Evolutionary conservation across 805 yeast genomes (phyloP), one percentile per base, ranked within the genome.

Genomic region (Schwanniomyces polymorphus): DNA sequence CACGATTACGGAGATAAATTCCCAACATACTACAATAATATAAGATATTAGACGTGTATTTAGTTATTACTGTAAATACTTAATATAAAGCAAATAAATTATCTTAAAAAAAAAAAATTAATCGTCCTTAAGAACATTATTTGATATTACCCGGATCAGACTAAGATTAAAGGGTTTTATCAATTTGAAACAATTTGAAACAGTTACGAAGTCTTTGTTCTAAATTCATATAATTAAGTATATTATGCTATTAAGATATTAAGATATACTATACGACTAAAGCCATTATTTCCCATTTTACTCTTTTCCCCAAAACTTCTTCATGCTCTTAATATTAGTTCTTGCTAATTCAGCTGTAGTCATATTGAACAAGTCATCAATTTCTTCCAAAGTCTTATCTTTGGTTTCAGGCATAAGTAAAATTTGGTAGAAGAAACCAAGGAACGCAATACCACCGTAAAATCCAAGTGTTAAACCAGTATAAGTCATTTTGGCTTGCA

Each of bases 401-500:
- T 84, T 84, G 29, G 90, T 85, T 67, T 85, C 90, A 33, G 86
- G 88, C 79, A 83, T 81, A 65, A 81, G 79, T 51, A 82, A 59
- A 26, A 63, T 51, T 62, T 79, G 84, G 62, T 79, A 79, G 44
- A 79, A 56, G 55, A 77, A 65, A 45, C 85, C 87, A 26, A 82
- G 46, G 46, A 79, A 75, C 1, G 86, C 85, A 56, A 84, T 75
- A 40, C 86, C 87, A 42, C 86, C 88, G 56, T 80, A 84, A 74
- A 84, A 84, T 0, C 88, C 88, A 41, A 82, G 64, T 6, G 83
- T 75, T 52, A 84, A 70, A 26, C 89, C 88, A 25, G 85, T 80
- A 57, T 76, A 71, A 4, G 86, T 80, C 74, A 84, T 72, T 3
- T 82, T 80, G 1, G 59, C 55, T 54, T 77, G 70, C 88, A 84